Base-by-base conservation (phyloP, 805 yeast genomes). In the Komagataella ulmi region DNA sequence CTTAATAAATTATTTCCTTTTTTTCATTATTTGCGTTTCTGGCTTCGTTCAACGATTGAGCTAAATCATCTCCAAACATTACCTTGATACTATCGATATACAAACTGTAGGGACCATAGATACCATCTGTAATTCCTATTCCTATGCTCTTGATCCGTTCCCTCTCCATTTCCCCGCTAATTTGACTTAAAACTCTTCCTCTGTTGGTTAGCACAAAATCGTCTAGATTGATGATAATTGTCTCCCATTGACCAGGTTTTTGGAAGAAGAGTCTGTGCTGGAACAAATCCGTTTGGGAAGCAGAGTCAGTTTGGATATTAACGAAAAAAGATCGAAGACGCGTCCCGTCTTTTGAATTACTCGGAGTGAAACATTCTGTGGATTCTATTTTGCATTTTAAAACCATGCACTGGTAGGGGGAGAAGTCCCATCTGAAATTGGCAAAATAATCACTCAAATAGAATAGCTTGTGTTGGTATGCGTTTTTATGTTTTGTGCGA, bases 121-220 rank as follows among this genome's bases (percentile, higher is more conserved):
- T 83, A 52, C 82, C 77, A 63, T 88, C 96, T 49, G 85, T 73
- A 46, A 87, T 74, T 7, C 95, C 93, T 40, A 87, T 66, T 1
- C 96, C 96, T 17, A 87, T 69, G 3, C 90, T 82, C 58, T 81
- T 80, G 50, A 87, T 78, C 55, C 78, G 77, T 18, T 77, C 71
- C 58, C 76, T 79, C 62, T 86, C 84, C 63, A 87, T 69, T 36
- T 70, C 72, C 50, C 71, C 70, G 57, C 79, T 81, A 51, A 72
- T 73, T 64, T 80, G 84, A 46, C 77, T 74, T 46, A 75, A 72
- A 14, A 68, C 58, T 48, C 53, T 55, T n/a, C 96, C 96, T 73
- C 85, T 80, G 63, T 85, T 86, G 19, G 95, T 88, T 65, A 87
- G 73, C 50, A 88, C 89, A 65, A 88, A 86, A 61, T 84, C 89